phyloP scores from a whole-genome alignment of 169 alveolate genomes.

The Plasmodium malariae region DNA sequence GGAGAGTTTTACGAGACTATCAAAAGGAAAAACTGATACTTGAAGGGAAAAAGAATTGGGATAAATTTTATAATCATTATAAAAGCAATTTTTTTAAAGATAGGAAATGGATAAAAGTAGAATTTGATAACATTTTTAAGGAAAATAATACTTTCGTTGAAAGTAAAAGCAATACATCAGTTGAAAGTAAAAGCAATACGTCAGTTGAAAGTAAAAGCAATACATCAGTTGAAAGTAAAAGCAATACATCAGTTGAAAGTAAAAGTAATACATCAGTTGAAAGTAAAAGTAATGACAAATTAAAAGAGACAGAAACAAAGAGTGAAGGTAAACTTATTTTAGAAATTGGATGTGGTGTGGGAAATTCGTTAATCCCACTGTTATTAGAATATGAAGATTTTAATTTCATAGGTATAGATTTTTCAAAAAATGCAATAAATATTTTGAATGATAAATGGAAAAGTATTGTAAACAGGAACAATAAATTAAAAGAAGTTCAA shows the following conservation, averaged over 20 bases:
- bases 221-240: too few species aligned
- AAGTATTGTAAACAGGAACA: slow-evolving; percentile 12
- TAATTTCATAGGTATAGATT: slow-evolving; percentile 92
- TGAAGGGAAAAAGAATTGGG: slow-evolving; percentile 92
- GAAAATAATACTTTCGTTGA: slow-evolving; percentile 14
- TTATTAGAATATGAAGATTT: slow-evolving; percentile 80
- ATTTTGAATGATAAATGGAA: slow-evolving; percentile 84
- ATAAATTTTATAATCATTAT: slow-evolving; percentile 92
- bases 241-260: too few species aligned
- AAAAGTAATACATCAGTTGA: slow-evolving; percentile 6
- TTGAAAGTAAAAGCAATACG: too few species aligned
- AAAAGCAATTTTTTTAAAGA: slow-evolving; percentile 92
- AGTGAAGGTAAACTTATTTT: slow-evolving; percentile 73
- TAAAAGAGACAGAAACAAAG: slow-evolving; percentile 40
- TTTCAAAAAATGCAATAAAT: slow-evolving; percentile 91
- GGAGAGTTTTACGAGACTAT: slow-evolving; percentile 35
- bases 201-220: too few species aligned
- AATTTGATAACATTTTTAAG: slow-evolving; percentile 88
- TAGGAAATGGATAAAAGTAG: slow-evolving; percentile 92
- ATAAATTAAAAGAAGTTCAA: slow-evolving; percentile 33
- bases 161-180: not conserved
- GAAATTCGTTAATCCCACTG: slow-evolving; percentile 94
- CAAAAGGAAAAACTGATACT: slow-evolving; percentile 83
- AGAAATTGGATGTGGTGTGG: slow-evolving; percentile 97
- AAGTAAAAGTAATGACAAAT: not conserved